Evolutionary conservation across 2,329 filamentous ascomycete genomes (phyloP), one percentile per base, ranked within the genome.

Genomic region (Trichophyton simii): DNA sequence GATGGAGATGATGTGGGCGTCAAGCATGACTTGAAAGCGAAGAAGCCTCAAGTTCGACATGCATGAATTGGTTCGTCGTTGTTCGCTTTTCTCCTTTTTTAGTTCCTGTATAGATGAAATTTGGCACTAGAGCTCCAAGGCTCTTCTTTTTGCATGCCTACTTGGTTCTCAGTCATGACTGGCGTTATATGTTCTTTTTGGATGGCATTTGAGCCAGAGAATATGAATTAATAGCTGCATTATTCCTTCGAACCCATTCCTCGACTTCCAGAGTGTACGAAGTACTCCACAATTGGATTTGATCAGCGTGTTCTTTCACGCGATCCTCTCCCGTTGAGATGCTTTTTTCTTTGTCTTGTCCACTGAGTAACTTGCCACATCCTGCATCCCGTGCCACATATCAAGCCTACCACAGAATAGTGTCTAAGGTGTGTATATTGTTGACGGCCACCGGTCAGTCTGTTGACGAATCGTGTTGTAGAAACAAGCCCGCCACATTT

Each of bases 1-100:
- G 66, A 61, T 63, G 65, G 36, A 57, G 62, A 59, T 67, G 63
- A 58, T 50, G 46, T 57, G 48, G 50, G 34, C 28, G 36, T 5
- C 2, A 58, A 25, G 22, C 52, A 28, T 20, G 52, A 55, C 8
- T 5, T 36, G 52, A 55, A 55, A 36, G 52, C 52, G n/a, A 55
- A 55, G 28, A 36, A 55, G 20, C 52, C 52, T 36, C 25, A 34
- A 28, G 28, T 36, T 36, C 3, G 31, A 55, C 13, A 15, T 36
- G 28, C 52, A 18, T 55, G 28, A 55, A 20, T 4, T 28, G 28
- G 4, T 36, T 55, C 25, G 3, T 7, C 11, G 22, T n/a, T n/a
- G 5, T 8, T 18, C 28, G 20, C 28, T 44, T 55, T 8, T 55
- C 6, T 8, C 50, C 13, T 13, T 52, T 31, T 52, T 11, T 25